Conservation (phyloP, 2,329 filamentous ascomycete genomes). For the Aspergillus brasiliensis region DNA sequence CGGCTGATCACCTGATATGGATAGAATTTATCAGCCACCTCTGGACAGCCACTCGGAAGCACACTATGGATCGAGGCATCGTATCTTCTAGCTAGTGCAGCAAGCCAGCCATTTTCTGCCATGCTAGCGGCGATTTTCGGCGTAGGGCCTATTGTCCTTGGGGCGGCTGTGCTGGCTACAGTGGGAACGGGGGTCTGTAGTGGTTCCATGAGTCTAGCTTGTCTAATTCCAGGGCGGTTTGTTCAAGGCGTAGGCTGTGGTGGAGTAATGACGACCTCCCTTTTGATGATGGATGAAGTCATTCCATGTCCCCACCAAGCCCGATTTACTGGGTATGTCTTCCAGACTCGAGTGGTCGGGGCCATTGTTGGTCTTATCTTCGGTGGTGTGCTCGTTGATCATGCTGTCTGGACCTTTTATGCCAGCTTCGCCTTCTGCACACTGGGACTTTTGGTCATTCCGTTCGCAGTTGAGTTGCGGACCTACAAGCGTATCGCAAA, state of each 20-base stretch:
- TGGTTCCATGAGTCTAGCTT: conserved; percentile 37
- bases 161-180: conserved; percentile 49
- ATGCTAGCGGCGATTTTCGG: conserved; percentile 46
- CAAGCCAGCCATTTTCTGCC: conserved; percentile 31
- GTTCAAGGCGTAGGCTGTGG: conserved; percentile 53
- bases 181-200: conserved; percentile 50
- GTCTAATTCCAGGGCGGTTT: conserved; percentile 47
- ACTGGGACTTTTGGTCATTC: conserved; percentile 31
- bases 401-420: conserved; percentile 34
- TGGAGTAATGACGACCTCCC: conserved; percentile 46
- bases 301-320: conserved; percentile 37
- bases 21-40: conserved; percentile 38
- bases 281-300: conserved; percentile 47
- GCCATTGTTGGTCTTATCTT: conserved; percentile 30
- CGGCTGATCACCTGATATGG: not conserved
- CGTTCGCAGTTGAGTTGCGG: conserved; percentile 33
- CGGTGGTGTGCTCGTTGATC: conserved; percentile 31
- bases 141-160: conserved; percentile 48
- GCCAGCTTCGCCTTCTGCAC: conserved; percentile 37
- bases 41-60: conserved; percentile 38
- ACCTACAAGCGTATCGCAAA: conserved; percentile 26
- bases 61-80: conserved; percentile 55
- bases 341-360: conserved; percentile 35
- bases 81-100: conserved; percentile 46
- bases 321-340: conserved; percentile 36